Evolutionary conservation across 208 protist species (phyloP), one percentile per base, ranked within the genome.

Genomic region (Borovskyia barvae): DNA sequence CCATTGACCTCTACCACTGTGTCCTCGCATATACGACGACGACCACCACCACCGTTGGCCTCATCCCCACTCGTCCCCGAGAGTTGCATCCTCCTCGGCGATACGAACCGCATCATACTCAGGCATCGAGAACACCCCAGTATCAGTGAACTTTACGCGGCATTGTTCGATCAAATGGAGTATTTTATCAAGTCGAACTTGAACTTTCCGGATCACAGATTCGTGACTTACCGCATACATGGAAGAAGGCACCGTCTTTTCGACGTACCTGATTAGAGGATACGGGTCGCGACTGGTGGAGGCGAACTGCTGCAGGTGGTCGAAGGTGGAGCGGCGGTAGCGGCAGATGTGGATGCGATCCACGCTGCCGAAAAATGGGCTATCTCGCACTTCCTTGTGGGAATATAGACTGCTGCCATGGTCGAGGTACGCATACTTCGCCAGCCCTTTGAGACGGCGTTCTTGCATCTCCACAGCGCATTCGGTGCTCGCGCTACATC

Each of bases 331-430:
- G 3, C 54, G 54, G 17, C 87, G 80, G 46, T 85, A 93, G 43
- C 87, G 82, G 58, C 87, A 93, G 51, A 93, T 72, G 8, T 52
- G 30, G 47, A 90, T 81, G 29, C 71, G 62, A 15, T 65, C 63
- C 12, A 65, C 20, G 17, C 81, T 55, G 2, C 87, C 87, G 50
- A 74, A 81, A 61, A 93, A 93, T 11, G 72, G 68, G 36, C 79
- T 90, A 3, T 57, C 75, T 9, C 65, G 26, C n/a, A 73, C 69
- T 48, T 93, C 82, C 61, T 80, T 86, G 68, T 87, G 80, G 7
- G 87, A 89, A 55, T 93, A 86, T 4, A 93, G 75, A 49, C 82
- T 89, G 51, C 82, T 90, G 17, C 87, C 87, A 46, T 93, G 87
- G 35, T 93, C 87, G 15, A 93, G 12, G 72, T 84, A 93, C 14